phyloP scores from a whole-genome alignment of 2,329 filamentous ascomycete species.

The Colletotrichum sp. region DNA sequence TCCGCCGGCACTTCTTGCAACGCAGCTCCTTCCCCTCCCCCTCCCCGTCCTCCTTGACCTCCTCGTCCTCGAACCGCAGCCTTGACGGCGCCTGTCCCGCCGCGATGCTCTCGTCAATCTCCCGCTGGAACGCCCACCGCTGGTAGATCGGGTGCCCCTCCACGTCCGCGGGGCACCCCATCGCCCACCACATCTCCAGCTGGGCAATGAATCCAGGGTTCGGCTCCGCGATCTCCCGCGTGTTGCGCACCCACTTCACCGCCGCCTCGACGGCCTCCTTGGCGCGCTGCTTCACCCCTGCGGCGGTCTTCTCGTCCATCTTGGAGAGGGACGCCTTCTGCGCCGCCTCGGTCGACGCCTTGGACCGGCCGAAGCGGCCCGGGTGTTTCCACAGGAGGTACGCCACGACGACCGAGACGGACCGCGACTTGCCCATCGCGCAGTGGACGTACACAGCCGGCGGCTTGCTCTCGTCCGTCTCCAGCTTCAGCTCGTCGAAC shows the following conservation, averaged over 20 bases:
- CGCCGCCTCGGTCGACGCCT: slow-evolving; percentile 44
- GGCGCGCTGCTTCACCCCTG: slow-evolving; percentile 38
- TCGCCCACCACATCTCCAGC: slow-evolving; percentile 83
- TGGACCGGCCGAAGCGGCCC: slow-evolving; percentile 50
- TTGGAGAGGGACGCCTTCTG: slow-evolving; percentile 1
- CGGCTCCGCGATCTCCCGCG: slow-evolving; percentile 81
- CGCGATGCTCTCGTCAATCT: slow-evolving; percentile 64
- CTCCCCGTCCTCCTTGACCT: slow-evolving; percentile 32
- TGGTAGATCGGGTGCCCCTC: slow-evolving; percentile 80
- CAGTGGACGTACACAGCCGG: slow-evolving; percentile 69
- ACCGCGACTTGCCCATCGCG: slow-evolving; percentile 96
- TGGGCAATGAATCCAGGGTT: slow-evolving; percentile 93
- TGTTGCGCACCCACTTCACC: slow-evolving; percentile 71
- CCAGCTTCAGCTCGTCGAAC: slow-evolving; percentile 13
- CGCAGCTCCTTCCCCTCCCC: slow-evolving; percentile 64
- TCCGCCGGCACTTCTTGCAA: slow-evolving; percentile 89
- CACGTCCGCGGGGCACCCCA: slow-evolving; percentile 75
- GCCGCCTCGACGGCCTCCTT: slow-evolving; percentile 62
- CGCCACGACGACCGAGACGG: slow-evolving; percentile 81
- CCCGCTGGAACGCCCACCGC: slow-evolving; percentile 65
- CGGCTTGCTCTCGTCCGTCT: slow-evolving; percentile 15
- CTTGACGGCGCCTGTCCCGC: slow-evolving; percentile 81
- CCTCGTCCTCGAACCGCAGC: slow-evolving; percentile 83
- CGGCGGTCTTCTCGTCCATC: slow-evolving; percentile 23
- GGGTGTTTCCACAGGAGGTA: slow-evolving; percentile 79